Base-by-base conservation (phyloP, 2,329 filamentous ascomycete species). In the Raffaelea ambrosiae region DNA sequence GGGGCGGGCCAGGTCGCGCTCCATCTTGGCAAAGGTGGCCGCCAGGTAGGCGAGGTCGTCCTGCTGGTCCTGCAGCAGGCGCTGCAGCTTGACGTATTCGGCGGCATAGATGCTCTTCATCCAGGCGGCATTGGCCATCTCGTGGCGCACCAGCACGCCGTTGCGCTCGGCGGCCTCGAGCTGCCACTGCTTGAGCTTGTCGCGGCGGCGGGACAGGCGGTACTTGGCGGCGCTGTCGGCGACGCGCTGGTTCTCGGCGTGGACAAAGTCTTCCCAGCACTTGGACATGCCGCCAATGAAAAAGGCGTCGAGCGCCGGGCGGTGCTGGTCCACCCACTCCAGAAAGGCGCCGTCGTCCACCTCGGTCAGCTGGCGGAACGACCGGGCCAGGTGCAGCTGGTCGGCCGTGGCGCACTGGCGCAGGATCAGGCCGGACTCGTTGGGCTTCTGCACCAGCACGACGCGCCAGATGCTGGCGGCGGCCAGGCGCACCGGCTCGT, bases 81-180 rank as follows among this genome's bases (percentile, higher is more conserved):
- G 77, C 62, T 97, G 91, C 54, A 95, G 84, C 62, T 95, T 97
- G 60, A 91, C 79, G 55, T 93, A 84, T 62, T 98, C 93, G 0
- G 91, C 88, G 43, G 85, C 83, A 63, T 91, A 93, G 38, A 98
- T 95, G 58, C 95, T 97, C 57, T 90, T 88, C 70, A 91, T 86
- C 93, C 91, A 98, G 50, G 91, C 84, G 38, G 80, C 84, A 48
- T 93, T 91, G 1, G 88, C 86, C 54, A 86, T 81, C 58, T 95
- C 88, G 59, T 97, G 91, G n/a, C 82, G 82, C 47, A 84, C 73
- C 49, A 90, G 76, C 16, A 85, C 72, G 53, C 85, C 86, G 18
- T 94, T 86, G 10, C 76, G 76, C 20, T 76, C 74, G 4, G 79
- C 65, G 44, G 83, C 81, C 54, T 91, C 84, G 2, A 73, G 79